Conservation (phyloP, 208 protist species). For the Leishmania tropica region DNA sequence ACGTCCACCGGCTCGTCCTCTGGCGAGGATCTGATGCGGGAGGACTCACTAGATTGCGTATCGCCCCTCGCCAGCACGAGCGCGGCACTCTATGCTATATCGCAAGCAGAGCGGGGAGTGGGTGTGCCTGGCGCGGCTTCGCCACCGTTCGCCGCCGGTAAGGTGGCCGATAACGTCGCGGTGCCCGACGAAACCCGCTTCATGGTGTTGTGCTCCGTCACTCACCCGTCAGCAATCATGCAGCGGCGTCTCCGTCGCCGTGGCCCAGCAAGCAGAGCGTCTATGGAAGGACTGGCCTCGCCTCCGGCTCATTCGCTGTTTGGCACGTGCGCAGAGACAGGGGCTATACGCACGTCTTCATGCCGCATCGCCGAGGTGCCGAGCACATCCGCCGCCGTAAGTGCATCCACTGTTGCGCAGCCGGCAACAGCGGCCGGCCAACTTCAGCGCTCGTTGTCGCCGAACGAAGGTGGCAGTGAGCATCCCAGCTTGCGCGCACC, state of each 20-base stretch:
- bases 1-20: neutral
- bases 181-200: conserved; percentile 17
- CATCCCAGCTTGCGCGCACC: neutral
- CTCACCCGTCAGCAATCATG: conserved; percentile 3
- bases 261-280: neutral
- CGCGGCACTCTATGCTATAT: neutral
- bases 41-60: conserved; percentile 15
- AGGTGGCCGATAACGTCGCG: neutral
- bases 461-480: neutral
- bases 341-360: neutral
- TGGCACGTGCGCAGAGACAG: neutral
- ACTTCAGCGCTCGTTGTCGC: neutral
- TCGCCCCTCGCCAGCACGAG: conserved; percentile 10
- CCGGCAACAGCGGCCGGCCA: neutral
- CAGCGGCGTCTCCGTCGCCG: conserved; percentile 12
- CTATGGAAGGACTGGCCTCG: neutral
- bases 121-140: neutral
- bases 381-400: neutral
- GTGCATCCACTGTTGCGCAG: neutral
- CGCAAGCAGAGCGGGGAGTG: neutral
- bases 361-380: conserved; percentile 13
- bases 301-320: neutral
- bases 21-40: neutral
- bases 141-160: too few species aligned
- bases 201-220: conserved; percentile 25